Base-by-base conservation (phyloP, 1,284 basidiomycete species). In the Ceratobasidium sp. region DNA sequence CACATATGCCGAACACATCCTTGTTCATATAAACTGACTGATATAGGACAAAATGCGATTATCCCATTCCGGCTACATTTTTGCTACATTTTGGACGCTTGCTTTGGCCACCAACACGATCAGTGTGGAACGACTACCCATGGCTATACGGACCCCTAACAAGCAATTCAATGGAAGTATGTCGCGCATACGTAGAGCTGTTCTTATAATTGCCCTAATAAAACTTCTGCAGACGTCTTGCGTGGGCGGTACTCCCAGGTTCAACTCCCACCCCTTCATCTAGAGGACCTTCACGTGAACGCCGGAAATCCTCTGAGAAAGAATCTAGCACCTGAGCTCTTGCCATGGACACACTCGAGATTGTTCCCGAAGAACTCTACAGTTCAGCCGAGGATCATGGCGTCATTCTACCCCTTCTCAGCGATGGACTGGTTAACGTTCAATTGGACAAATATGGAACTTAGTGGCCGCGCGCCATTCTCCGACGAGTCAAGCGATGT, bases 361-460 rank as follows among this genome's bases (percentile, higher is more conserved):
- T 47, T 31, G 7, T 69, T 69, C 31, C 53, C 24, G 1, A 53
- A 57, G 22, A 69, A 69, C 27, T 31, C 51, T 22, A 69, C 53
- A 29, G 31, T 57, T 1, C 17, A 27, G 22, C 66, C 66, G 6
- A 22, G 45, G 15, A 69, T 69, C 27, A 29, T 44, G 22, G 66
- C 66, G 14, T 57, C 53, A 22, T 57, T 69, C 22, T 41, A 22
- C 24, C 66, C 66, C n/a, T 57, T 69, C 56, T 69, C 66, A 4
- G 53, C 66, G 6, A 24, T 48, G 7, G 54, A 69, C 15, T 69
- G 66, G 66, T 41, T 69, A 19, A 47, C 44, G 1, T 72, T 62
- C 45, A 62, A 62, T 29, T 60, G 56, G n/a, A 36, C 56, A 7
- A 72, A 45, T 9, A 33, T 60, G 19, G 57, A 60, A 7, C 45